Evolutionary conservation across 495 filamentous ascomycete genomes (phyloP).

Genomic region (Penicillium herquei): DNA sequence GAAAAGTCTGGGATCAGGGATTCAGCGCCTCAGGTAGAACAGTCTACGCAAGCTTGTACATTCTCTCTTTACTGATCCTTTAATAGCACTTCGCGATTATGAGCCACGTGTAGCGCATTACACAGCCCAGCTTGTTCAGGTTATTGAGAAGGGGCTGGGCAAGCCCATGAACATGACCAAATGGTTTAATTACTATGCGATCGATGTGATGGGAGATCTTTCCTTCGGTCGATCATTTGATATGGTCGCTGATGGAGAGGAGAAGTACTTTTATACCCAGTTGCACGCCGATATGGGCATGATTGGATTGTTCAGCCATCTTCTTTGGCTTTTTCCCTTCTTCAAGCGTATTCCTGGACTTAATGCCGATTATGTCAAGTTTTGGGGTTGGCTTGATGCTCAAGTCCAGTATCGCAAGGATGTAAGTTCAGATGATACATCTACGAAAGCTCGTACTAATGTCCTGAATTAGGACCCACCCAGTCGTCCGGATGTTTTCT

Average conservation of each 20-base stretch:
- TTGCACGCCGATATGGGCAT: slow-evolving; percentile 31
- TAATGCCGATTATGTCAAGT: slow-evolving; percentile 27
- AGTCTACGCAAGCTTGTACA: background rate
- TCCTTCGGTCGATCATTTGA: slow-evolving; percentile 48
- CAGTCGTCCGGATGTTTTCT: slow-evolving; percentile 29
- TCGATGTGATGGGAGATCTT: slow-evolving; percentile 54
- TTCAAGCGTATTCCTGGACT: slow-evolving; percentile 28
- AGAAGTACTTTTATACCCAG: slow-evolving; percentile 29
- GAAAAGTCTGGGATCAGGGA: slow-evolving; percentile 40
- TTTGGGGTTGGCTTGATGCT: slow-evolving; percentile 27
- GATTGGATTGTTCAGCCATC: slow-evolving; percentile 32
- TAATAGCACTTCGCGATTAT: slow-evolving; percentile 33
- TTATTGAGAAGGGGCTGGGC: slow-evolving; percentile 11
- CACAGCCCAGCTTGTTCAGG: slow-evolving; percentile 23
- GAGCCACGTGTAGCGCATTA: slow-evolving; percentile 27
- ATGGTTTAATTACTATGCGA: slow-evolving; percentile 48
- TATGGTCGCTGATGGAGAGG: slow-evolving; percentile 37
- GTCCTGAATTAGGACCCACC: slow-evolving; percentile 19
- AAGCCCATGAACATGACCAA: slow-evolving; percentile 35
- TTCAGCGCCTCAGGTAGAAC: slow-evolving; percentile 35
- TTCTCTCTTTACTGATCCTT: background rate
- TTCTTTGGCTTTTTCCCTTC: slow-evolving; percentile 39
- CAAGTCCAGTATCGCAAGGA: slow-evolving; percentile 13
- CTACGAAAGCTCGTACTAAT: background rate
- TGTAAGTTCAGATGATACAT: slow-evolving; percentile 6